phyloP scores from a whole-genome alignment of 768 basidiomycete genomes.

The Psilocybe azurescens region DNA sequence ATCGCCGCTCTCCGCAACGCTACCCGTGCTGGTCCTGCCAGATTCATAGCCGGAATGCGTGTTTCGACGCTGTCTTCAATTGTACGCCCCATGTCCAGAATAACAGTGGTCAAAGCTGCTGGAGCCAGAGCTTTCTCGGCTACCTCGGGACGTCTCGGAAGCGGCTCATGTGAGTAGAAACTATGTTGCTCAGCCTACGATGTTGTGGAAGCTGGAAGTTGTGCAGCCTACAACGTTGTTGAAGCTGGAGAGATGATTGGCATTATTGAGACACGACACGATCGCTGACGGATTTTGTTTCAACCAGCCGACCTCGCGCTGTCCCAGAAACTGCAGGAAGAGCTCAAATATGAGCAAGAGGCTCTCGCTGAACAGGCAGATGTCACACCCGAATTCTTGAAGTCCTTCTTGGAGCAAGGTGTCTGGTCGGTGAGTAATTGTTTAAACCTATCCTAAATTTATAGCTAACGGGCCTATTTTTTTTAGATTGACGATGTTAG shows the following conservation, averaged over 20 bases:
- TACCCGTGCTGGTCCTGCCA: conserved; percentile 46
- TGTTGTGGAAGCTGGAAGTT: not conserved
- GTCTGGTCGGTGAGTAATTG: conserved; percentile 73
- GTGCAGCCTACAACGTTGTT: too few relatives aligned
- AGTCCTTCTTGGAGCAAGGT: conserved; percentile 71
- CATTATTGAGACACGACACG: not conserved
- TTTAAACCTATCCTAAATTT: not conserved
- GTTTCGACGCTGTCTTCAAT: conserved; percentile 31
- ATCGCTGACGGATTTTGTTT: conserved; percentile 9
- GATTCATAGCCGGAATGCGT: conserved; percentile 33
- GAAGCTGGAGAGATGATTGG: not conserved
- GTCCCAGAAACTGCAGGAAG: conserved; percentile 75
- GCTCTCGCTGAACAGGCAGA: conserved; percentile 38
- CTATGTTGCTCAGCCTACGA: conserved; percentile 11
- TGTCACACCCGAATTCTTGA: conserved; percentile 73
- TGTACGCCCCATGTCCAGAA: conserved; percentile 20
- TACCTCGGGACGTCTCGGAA: conserved; percentile 46
- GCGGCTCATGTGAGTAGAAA: conserved; percentile 47
- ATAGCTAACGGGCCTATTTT: too few relatives aligned
- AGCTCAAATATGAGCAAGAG: conserved; percentile 87
- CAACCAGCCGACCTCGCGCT: conserved; percentile 73
- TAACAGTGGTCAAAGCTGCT: conserved; percentile 25
- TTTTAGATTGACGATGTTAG: conserved; percentile 68
- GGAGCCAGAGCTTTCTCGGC: conserved; percentile 49
- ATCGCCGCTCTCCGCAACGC: conserved; percentile 65